Conservation (phyloP, 108 stramenopile genomes). For the Cyclotella choctawhatcheeana region DNA sequence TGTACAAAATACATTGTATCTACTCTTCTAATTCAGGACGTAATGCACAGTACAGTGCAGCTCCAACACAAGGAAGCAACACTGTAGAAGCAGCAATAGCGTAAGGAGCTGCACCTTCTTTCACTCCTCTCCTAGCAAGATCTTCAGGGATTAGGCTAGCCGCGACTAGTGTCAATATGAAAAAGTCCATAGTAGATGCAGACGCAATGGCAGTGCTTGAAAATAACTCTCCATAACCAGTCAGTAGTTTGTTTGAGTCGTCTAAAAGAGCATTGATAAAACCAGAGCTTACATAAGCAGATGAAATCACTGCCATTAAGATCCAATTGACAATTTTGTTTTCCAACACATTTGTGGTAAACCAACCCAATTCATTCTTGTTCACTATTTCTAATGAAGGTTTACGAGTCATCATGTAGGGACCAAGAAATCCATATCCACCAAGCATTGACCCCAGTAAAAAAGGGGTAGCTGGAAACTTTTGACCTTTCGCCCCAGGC, state of each 20-base stretch:
- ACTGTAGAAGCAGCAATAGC: conserved; percentile 55
- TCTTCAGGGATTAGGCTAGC: conserved; percentile 67
- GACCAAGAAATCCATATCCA: conserved; percentile 62
- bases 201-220: conserved; percentile 49
- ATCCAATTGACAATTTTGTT: conserved; percentile 60
- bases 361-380: conserved; percentile 58
- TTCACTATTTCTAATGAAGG: conserved; percentile 28
- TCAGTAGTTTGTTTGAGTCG: conserved; percentile 31
- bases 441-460: conserved; percentile 41
- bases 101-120: conserved; percentile 15
- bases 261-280: conserved; percentile 20
- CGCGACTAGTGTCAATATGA: conserved; percentile 48
- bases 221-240: conserved; percentile 40
- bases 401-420: conserved; percentile 59
- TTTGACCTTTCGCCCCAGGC: conserved; percentile 55
- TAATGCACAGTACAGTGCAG: conserved; percentile 59
- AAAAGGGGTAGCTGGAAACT: conserved; percentile 64
- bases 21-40: conserved; percentile 56
- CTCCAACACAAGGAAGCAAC: conserved; percentile 61
- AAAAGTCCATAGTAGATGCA: conserved; percentile 64
- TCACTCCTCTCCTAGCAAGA: conserved; percentile 42
- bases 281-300: conserved; percentile 36
- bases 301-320: conserved; percentile 13
- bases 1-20: conserved; percentile 9
- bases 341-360: conserved; percentile 69